These are phyloP conservation scores for Takakia lepidozioides DNA, from an alignment of 225 moss, liverwort and hornwort genomes.

Conservation along the genomic window DNA sequence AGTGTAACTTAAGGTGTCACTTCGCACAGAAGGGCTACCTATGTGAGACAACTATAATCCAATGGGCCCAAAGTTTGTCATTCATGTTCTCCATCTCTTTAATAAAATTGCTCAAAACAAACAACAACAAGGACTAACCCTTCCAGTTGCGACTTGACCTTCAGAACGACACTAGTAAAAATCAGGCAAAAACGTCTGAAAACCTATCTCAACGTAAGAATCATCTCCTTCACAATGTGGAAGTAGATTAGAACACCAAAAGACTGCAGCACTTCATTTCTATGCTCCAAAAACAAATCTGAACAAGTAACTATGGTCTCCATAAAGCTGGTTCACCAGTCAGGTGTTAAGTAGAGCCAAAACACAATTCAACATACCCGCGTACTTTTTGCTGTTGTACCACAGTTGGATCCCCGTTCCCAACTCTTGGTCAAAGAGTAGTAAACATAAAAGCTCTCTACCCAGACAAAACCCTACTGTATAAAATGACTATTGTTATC, in stretches of 20 bases:
- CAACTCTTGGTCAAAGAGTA: constrained; percentile 16
- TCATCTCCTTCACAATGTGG: constrained; percentile 13
- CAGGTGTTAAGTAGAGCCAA: constrained; percentile 7
- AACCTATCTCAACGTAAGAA: constrained; percentile 3
- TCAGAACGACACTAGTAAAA: constrained; percentile 15
- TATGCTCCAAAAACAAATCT: constrained; percentile 14
- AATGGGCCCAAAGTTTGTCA: too few relatives aligned
- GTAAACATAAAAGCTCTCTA: constrained; percentile 13
- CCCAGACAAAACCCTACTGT: constrained; percentile 5
- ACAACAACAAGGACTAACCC: constrained; percentile 38
- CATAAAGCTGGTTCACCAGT: constrained; percentile 3
- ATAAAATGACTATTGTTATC: background rate
- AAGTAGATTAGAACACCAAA: constrained; percentile 8
- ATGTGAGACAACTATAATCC: too few relatives aligned
- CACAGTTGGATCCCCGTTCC: background rate
- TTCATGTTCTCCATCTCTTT: too few relatives aligned
- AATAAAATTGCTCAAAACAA: constrained; percentile 31
- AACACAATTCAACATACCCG: constrained; percentile 10
- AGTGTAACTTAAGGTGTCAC: too few relatives aligned
- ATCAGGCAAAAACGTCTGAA: constrained; percentile 15
- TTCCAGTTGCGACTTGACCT: constrained; percentile 2
- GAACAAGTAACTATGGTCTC: constrained; percentile 9
- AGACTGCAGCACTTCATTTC: constrained; percentile 14
- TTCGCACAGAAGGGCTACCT: too few relatives aligned
- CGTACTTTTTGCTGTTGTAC: constrained; percentile 26